Base-by-base conservation (phyloP, 2,329 filamentous ascomycete species). In the Aspergillus aculeatus region DNA sequence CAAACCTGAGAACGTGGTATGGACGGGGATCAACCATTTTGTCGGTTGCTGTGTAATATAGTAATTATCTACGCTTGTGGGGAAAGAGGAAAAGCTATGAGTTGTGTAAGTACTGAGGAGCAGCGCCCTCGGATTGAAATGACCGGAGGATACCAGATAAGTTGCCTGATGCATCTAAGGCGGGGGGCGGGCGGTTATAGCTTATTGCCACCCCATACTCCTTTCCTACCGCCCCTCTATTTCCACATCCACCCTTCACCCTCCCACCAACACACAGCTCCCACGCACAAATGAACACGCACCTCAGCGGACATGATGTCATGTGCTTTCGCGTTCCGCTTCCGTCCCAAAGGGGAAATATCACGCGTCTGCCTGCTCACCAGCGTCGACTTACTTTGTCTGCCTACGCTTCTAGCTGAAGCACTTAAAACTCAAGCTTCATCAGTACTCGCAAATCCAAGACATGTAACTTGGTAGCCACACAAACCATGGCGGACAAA, bases 401-500 rank as follows among this genome's bases (percentile, higher is more conserved):
- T 44, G 38, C 38, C 38, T 44, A 16, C 38, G 26, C 38, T 44
- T 16, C 16, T 16, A 2, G 5, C 16, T 3, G n/a, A 19, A 44
- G n/a, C 11, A 44, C 38, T 16, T 44, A 44, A 44, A 44, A n/a
- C n/a, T 19, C 19, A 44, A 44, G 38, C 38, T 19, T 44, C 16
- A 5, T 16, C 16, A 6, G 2, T 19, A 19, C 38, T 44, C 38
- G 38, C 38, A 1, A 44, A 16, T 19, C 16, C 14, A 44, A 44
- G 38, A 16, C 38, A 44, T 44, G 38, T n/a, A 44, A 12, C 19
- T 23, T 23, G 23, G 41, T 6, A 7, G 48, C n/a, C 6, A 55
- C 6, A 55, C 62, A 66, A 66, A 81, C 60, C 57, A 98, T 98
- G 94, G 89, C 92, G 11, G 88, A 90, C 63, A 99, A 99, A 75